A percentile compares a stretch with the other conserved stretches of the same genome.
phyloP scores from a whole-genome alignment of 148 eudicot species.

The Heliamphora exappendiculata region DNA sequence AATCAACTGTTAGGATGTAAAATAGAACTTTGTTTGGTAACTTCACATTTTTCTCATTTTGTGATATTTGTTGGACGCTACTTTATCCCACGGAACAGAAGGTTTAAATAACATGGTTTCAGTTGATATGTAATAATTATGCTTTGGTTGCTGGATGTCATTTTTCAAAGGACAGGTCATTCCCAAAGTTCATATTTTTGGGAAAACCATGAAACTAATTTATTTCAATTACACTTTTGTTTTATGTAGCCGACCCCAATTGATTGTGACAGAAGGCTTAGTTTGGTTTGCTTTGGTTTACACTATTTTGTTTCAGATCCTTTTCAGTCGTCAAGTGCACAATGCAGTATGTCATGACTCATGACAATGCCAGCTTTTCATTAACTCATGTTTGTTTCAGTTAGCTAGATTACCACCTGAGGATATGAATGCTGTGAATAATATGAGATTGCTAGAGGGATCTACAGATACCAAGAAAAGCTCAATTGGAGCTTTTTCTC shows the following conservation, averaged over 20 bases:
- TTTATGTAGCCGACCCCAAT: no score
- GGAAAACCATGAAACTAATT: not conserved
- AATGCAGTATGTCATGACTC: not conserved
- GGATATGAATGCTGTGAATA: slow-evolving; percentile 79
- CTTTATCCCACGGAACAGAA: not conserved
- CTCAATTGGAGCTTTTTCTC: slow-evolving; percentile 50
- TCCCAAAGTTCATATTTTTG: not conserved
- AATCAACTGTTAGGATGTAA: not conserved
- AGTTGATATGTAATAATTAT: not conserved
- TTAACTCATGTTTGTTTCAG: slow-evolving; percentile 25
- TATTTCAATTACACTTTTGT: no score
- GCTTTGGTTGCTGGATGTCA: not conserved
- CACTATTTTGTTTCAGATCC: not conserved
- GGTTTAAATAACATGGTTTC: not conserved
- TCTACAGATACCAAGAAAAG: slow-evolving; percentile 70
- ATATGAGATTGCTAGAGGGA: slow-evolving; percentile 79
- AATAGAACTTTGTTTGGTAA: not conserved
- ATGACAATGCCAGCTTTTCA: not conserved
- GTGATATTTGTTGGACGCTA: not conserved
- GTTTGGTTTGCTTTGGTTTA: no score
- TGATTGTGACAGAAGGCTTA: no score
- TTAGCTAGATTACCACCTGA: slow-evolving; percentile 70
- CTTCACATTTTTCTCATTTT: not conserved
- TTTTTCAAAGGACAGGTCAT: not conserved
- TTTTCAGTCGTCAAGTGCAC: not conserved